Conservation (phyloP, 2,329 filamentous ascomycete genomes). For the Rhynchosporium secalis region DNA sequence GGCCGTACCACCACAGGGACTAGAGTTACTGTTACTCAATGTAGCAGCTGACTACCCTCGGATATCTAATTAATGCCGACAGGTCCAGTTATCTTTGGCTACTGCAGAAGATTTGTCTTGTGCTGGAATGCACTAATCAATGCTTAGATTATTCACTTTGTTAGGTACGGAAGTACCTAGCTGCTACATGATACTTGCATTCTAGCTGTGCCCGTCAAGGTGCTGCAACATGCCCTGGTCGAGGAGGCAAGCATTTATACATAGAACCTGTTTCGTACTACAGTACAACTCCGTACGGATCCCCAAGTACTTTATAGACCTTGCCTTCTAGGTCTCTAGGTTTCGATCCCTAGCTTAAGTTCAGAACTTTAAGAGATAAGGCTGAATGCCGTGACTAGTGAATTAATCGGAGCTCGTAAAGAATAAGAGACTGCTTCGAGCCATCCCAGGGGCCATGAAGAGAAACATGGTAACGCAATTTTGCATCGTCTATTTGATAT, state of each 20-base stretch:
- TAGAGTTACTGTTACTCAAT: slow-evolving; percentile 10
- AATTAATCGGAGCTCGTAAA: not conserved
- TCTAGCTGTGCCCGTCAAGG: slow-evolving; percentile 2
- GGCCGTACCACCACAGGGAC: slow-evolving; percentile 10
- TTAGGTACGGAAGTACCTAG: too few relatives aligned
- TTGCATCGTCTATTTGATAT: too few relatives aligned
- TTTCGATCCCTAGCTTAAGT: not conserved
- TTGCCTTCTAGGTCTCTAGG: not conserved
- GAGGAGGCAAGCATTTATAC: too few relatives aligned
- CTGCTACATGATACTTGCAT: not conserved
- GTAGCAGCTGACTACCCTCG: slow-evolving; percentile 9
- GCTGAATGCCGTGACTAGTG: slow-evolving; percentile 9
- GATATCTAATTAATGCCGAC: slow-evolving; percentile 11
- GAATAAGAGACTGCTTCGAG: not conserved
- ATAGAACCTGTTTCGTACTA: not conserved
- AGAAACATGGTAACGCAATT: not conserved
- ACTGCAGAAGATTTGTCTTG: not conserved
- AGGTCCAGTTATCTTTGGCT: not conserved
- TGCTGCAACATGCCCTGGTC: not conserved
- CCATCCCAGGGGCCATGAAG: not conserved
- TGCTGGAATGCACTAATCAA: not conserved
- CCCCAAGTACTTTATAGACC: not conserved
- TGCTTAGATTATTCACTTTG: not conserved
- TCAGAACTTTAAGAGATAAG: not conserved
- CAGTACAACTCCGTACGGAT: not conserved